phyloP scores from a whole-genome alignment of 257 asterid species.

The Capsicum pubescens region DNA sequence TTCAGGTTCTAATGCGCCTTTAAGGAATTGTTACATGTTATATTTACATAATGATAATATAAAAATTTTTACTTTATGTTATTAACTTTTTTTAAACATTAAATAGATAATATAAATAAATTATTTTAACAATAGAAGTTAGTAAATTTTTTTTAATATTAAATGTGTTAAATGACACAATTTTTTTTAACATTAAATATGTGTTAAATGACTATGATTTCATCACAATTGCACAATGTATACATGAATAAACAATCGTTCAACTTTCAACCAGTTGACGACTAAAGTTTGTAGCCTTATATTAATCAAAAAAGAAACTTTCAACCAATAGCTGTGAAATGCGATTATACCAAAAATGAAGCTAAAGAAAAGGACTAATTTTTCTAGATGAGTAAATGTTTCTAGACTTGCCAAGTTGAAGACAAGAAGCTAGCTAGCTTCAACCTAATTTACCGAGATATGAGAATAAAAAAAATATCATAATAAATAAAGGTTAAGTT shows the following conservation, averaged over 20 bases:
- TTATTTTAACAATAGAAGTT: no score
- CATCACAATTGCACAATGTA: background rate
- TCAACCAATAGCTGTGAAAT: background rate
- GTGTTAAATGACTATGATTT: background rate
- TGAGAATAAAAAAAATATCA: constrained; percentile 35
- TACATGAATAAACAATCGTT: background rate
- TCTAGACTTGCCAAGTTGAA: constrained; percentile 29
- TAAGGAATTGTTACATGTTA: background rate
- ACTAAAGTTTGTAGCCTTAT: constrained; percentile 33
- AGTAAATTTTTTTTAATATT: background rate
- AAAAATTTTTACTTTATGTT: background rate
- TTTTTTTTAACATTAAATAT: no score
- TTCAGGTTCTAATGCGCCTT: background rate
- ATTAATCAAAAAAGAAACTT: background rate
- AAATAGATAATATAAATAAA: no score
- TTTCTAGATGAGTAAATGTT: constrained; percentile 31
- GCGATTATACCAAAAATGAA: background rate
- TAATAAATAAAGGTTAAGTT: background rate
- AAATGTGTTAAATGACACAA: background rate
- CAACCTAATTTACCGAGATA: constrained; percentile 40
- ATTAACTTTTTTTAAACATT: background rate
- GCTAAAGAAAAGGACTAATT: background rate
- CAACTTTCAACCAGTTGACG: constrained; percentile 39
- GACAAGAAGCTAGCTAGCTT: constrained; percentile 43
- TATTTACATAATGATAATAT: background rate